Base-by-base conservation (phyloP, 176 grass and related monocot genomes). In the Bromus sterilis region DNA sequence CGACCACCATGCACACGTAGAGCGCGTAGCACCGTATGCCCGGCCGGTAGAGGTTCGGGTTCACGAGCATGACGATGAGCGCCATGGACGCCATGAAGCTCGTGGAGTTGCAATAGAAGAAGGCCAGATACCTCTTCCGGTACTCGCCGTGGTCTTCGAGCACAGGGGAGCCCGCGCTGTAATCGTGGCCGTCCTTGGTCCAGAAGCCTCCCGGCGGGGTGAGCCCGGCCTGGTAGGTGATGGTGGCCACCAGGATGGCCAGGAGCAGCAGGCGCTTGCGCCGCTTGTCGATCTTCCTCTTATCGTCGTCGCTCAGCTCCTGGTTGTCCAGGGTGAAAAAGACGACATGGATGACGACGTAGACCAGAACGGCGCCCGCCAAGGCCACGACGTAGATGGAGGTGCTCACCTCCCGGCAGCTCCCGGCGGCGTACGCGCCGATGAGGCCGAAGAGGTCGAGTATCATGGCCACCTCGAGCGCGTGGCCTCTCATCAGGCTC, bases 141-240 rank as follows among this genome's bases (percentile, higher is more conserved):
- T 40, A 68, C 32, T 28, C 80, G 48, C 20, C 2, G 1, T 18
- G 11, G 23, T 29, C 67, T 16, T 18, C 3, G 12, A 89, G 87
- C 1, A 89, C 28, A 0, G 60, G 34, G 3, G 24, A 42, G 0
- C 87, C 87, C 0, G 82, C 81, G 0, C 1, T 0, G 18, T 75
- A 12, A 2, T 2, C 2, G n/a, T 34, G 30, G 7, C 1, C 5
- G 18, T 75, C 40, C 10, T 21, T 0, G 0, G 28, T 36, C 82
- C 68, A 80, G 29, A 85, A 28, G 0, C 77, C 82, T 0, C 82
- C 51, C 0, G 82, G 87, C 1, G 70, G 82, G 12, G 72, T 89
- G 8, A 89, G 60, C 4, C 87, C 87, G 6, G 77, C 77, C 21
- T 89, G 88, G 63, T 86, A 90, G 57, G 72, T 86, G 53, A 85